phyloP scores from a whole-genome alignment of 2,329 filamentous ascomycete genomes.

The Hymenoscyphus scutula region DNA sequence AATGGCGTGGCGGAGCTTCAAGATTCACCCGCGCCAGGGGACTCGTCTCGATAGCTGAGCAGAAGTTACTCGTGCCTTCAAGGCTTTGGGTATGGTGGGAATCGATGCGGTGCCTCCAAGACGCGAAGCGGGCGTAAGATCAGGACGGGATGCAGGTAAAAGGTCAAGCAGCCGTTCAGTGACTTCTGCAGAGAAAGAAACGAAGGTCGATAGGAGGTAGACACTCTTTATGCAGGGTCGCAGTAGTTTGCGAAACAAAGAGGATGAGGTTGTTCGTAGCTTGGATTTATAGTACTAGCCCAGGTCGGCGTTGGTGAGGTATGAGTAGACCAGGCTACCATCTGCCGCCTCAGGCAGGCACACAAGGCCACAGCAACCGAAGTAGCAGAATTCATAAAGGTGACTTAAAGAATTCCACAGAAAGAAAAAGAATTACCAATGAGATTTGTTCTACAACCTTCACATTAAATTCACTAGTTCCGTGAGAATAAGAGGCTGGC shows the following conservation, averaged over 20 bases:
- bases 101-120: conserved; percentile 11
- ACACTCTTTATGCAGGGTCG: conserved; percentile 10
- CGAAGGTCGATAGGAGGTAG: conserved; percentile 3
- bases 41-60: conserved; percentile 1
- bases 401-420: neutral
- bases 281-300: conserved; percentile 11
- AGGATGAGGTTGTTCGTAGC: conserved; percentile 3
- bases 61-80: conserved; percentile 1
- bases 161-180: neutral
- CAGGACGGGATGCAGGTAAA: neutral
- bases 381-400: neutral
- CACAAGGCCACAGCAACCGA: no score
- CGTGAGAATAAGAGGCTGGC: neutral
- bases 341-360: neutral
- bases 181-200: conserved; percentile 5
- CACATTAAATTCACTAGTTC: neutral
- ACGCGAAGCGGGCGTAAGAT: conserved; percentile 16
- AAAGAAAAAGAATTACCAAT: neutral
- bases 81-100: conserved; percentile 8
- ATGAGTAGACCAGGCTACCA: neutral
- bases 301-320: conserved; percentile 9
- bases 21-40: neutral
- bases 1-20: neutral
- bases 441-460: neutral
- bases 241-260: conserved; percentile 11